Evolutionary conservation across 257 asterid species (phyloP).

Genomic region (Linaria vulgaris): DNA sequence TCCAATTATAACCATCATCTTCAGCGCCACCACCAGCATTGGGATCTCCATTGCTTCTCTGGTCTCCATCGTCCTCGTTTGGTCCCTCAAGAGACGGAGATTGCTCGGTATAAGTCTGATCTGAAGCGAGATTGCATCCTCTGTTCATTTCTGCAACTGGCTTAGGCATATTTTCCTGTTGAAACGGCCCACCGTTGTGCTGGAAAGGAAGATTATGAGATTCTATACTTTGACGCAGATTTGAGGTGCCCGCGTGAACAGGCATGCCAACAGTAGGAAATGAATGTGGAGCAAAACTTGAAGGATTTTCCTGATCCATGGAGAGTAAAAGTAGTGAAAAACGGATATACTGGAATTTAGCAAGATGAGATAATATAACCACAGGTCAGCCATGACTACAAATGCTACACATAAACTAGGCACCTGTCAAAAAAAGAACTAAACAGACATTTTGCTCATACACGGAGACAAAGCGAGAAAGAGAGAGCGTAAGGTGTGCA

Average conservation of each 20-base stretch:
- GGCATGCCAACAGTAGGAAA: conserved; percentile 40
- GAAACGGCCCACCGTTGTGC: conserved; percentile 27
- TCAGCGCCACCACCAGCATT: conserved; percentile 47
- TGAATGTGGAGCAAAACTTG: conserved; percentile 43
- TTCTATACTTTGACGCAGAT: conserved; percentile 31
- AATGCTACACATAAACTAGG: neutral
- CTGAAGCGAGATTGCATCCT: conserved; percentile 28
- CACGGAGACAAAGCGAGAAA: neutral
- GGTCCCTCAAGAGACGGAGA: conserved; percentile 67
- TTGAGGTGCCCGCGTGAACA: conserved; percentile 36
- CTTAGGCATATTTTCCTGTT: conserved; percentile 39
- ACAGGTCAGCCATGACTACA: neutral
- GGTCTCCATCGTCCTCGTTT: conserved; percentile 53
- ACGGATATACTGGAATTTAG: conserved; percentile 4
- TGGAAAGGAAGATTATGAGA: conserved; percentile 25
- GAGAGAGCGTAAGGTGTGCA: conserved; percentile 20
- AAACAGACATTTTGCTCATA: neutral
- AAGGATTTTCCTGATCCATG: conserved; percentile 33
- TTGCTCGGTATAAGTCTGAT: conserved; percentile 41
- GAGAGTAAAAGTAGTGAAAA: conserved; percentile 21
- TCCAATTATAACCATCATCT: conserved; percentile 84
- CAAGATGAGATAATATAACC: neutral
- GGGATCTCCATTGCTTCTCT: conserved; percentile 54
- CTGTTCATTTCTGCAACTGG: conserved; percentile 35
- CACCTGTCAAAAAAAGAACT: neutral